These are phyloP conservation scores for Phalaenopsis equestris DNA, from an alignment of 106 monocot genomes.

Conservation along the genomic window DNA sequence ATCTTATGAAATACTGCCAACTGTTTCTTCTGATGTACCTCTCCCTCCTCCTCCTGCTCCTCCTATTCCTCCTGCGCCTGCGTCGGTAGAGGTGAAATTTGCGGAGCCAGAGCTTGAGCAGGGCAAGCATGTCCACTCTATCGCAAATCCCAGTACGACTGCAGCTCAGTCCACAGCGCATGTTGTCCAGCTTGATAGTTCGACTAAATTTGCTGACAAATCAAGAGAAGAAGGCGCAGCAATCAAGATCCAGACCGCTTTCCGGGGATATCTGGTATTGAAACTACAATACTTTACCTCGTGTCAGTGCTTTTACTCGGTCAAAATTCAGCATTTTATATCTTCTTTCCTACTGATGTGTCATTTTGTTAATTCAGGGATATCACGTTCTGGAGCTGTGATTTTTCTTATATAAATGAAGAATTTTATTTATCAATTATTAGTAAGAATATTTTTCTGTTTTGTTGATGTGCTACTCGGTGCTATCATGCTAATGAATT, in stretches of 20 bases:
- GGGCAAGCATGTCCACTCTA: neutral
- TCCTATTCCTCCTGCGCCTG: neutral
- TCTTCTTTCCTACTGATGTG: neutral
- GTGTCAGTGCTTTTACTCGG: neutral
- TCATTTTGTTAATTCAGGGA: neutral
- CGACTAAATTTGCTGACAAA: constrained; percentile 24
- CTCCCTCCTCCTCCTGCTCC: constrained; percentile 6
- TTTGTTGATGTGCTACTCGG: neutral
- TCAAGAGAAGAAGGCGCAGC: constrained; percentile 26
- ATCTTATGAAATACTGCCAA: constrained; percentile 1
- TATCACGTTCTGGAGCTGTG: neutral
- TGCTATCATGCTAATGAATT: neutral
- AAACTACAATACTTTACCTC: neutral
- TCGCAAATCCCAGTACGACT: neutral
- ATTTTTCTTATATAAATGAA: neutral
- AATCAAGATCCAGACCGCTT: constrained; percentile 9
- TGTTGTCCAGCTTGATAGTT: neutral
- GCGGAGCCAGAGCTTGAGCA: constrained; percentile 2
- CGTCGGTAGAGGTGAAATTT: neutral
- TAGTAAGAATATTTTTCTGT: neutral
- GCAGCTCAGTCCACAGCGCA: neutral
- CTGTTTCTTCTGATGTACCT: neutral
- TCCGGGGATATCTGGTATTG: constrained; percentile 3
- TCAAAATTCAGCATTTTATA: neutral
- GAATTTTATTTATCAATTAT: neutral